Conservation (phyloP, 345 rosid genomes). For the Trapa incisa region DNA sequence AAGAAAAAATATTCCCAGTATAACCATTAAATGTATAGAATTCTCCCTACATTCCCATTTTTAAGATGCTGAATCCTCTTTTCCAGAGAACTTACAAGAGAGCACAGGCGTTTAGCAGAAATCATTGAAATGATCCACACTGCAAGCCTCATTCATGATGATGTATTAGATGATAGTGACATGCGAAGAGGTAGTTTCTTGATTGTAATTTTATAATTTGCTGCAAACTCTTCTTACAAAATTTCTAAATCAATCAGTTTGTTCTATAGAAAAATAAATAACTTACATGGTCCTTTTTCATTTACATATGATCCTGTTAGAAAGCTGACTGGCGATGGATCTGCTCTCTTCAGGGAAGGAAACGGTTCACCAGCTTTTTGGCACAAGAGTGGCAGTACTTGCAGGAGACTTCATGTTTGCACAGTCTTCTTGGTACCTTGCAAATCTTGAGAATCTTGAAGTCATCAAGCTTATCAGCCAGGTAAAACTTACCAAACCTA, state of each 20-base stretch:
- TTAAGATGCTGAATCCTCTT: conserved; percentile 13
- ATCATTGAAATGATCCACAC: conserved; percentile 99
- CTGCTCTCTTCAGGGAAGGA: conserved; percentile 44
- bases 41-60: background rate
- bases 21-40: background rate
- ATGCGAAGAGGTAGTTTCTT: conserved; percentile 70
- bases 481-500: conserved; percentile 24
- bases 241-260: background rate
- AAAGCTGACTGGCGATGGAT: background rate
- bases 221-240: background rate
- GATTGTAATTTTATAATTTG: background rate
- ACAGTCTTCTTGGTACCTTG: conserved; percentile 96
- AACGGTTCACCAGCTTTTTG: conserved; percentile 72
- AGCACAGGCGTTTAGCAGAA: conserved; percentile 87
- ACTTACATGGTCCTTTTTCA: background rate
- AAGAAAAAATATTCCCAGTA: conserved; percentile 14
- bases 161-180: conserved; percentile 85
- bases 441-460: conserved; percentile 86
- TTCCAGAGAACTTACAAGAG: conserved; percentile 62
- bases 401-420: conserved; percentile 98
- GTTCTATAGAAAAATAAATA: too few species aligned
- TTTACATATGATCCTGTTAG: background rate
- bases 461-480: conserved; percentile 95
- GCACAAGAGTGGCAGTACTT: conserved; percentile 82
- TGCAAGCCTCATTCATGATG: conserved; percentile 96